These are phyloP conservation scores for Mortierella hygrophila DNA, from an alignment of 192 early-diverging fungal genomes.

Conservation along the genomic window DNA sequence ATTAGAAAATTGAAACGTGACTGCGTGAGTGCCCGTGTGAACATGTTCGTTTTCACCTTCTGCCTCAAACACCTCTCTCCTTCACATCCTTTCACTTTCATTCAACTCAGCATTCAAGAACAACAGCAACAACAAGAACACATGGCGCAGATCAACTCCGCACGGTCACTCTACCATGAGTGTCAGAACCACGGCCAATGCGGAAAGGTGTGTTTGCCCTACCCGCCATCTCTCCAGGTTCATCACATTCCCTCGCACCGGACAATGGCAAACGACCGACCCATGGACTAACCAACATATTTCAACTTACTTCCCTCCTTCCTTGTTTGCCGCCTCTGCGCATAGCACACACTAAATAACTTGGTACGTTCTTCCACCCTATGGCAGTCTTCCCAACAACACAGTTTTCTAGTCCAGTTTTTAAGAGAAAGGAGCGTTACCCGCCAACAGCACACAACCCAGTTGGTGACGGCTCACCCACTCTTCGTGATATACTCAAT, in stretches of 20 bases:
- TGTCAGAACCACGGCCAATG: conserved; percentile 54
- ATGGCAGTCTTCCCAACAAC: background rate
- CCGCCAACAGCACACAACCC: background rate
- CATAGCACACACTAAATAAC: conserved; percentile 50
- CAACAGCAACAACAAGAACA: conserved; percentile 4
- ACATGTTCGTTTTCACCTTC: background rate
- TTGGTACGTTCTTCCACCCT: conserved; percentile 16
- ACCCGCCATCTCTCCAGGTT: background rate
- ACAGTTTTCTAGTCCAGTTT: background rate
- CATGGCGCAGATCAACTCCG: conserved; percentile 22
- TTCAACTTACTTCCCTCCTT: background rate
- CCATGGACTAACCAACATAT: background rate
- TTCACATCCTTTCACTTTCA: background rate
- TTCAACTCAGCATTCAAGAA: background rate
- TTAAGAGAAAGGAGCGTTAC: background rate
- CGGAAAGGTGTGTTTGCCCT: conserved; percentile 33
- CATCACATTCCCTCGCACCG: background rate
- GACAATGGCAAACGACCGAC: background rate
- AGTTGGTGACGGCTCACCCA: background rate
- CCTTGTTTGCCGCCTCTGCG: background rate
- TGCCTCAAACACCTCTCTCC: background rate
- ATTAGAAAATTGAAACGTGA: background rate
- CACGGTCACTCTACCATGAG: conserved; percentile 45
- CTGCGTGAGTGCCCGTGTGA: background rate
- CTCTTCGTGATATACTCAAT: background rate